Evolutionary conservation across 805 yeast genomes (phyloP).

Genomic region (Zygosaccharomyces rouxii): DNA sequence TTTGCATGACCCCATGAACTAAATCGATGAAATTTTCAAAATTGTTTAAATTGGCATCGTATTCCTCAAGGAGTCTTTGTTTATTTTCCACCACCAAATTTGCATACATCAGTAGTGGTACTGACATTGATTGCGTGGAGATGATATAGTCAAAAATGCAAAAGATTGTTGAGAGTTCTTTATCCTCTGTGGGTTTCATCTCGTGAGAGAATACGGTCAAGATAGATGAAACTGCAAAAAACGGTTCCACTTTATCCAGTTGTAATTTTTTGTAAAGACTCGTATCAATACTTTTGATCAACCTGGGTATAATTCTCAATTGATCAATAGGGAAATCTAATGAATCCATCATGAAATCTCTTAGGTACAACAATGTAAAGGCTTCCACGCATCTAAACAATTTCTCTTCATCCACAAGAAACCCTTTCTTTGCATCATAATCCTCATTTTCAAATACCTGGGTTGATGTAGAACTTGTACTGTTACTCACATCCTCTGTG

Average conservation of each 20-base stretch:
- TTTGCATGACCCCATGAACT: conserved; percentile 41
- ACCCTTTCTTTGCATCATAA: background rate
- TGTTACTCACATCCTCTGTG: conserved; percentile 11
- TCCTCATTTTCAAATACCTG: conserved; percentile 12
- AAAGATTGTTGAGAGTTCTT: conserved; percentile 43
- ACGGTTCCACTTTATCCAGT: conserved; percentile 47
- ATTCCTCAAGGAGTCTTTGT: conserved; percentile 38
- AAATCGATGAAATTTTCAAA: conserved; percentile 35
- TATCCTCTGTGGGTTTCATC: conserved; percentile 28
- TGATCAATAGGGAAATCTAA: conserved; percentile 65
- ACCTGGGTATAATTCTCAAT: conserved; percentile 58
- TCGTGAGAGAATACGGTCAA: conserved; percentile 80
- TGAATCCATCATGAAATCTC: conserved; percentile 82
- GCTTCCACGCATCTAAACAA: conserved; percentile 47
- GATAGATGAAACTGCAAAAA: conserved; percentile 70
- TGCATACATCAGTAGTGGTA: conserved; percentile 58
- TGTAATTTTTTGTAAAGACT: conserved; percentile 35
- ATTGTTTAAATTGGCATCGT: conserved; percentile 18
- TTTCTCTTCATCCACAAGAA: conserved; percentile 24
- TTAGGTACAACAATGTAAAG: conserved; percentile 55
- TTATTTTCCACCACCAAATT: conserved; percentile 47
- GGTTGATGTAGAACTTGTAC: conserved; percentile 18
- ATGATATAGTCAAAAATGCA: conserved; percentile 68
- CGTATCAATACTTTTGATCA: conserved; percentile 49
- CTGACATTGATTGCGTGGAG: conserved; percentile 49